Conservation (phyloP, 2,329 filamentous ascomycete genomes). For the Neopestalotiopsis clavispora region DNA sequence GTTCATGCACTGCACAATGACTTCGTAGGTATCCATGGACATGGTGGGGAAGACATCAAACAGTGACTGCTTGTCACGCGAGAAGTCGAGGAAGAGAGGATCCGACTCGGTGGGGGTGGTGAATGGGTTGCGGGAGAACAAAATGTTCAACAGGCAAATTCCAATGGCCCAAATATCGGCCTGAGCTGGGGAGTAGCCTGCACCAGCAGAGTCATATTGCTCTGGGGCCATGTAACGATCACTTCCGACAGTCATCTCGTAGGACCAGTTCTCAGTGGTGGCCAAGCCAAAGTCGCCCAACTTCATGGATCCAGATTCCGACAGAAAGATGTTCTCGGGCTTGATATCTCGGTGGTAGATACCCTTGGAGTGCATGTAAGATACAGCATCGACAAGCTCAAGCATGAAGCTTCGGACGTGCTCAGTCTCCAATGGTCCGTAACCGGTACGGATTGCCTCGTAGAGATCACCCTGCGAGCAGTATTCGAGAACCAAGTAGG, state of each 20-base stretch:
- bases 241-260: conserved; percentile 92
- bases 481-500: conserved; percentile 93
- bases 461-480: conserved; percentile 96
- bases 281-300: conserved; percentile 95
- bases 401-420: conserved; percentile 98
- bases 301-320: conserved; percentile 86
- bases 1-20: conserved; percentile 88
- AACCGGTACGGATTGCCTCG: conserved; percentile 89
- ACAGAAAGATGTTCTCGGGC: conserved; percentile 98
- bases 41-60: conserved; percentile 99
- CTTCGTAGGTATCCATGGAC: conserved; percentile 97
- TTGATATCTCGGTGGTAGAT: conserved; percentile 99
- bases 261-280: conserved; percentile 87
- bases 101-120: conserved; percentile 89
- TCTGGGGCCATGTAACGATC: conserved; percentile 99
- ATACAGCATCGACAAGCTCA: conserved; percentile 86
- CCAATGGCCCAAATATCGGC: conserved; percentile 98
- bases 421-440: conserved; percentile 90
- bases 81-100: conserved; percentile 90
- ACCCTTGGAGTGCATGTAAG: conserved; percentile 88
- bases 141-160: conserved; percentile 92
- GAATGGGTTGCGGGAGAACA: conserved; percentile 97
- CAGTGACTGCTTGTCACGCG: conserved; percentile 89
- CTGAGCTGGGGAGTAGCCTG: conserved; percentile 89
- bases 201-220: conserved; percentile 88